phyloP scores from a whole-genome alignment of 805 yeast genomes.

The Zygoascus tannicola region DNA sequence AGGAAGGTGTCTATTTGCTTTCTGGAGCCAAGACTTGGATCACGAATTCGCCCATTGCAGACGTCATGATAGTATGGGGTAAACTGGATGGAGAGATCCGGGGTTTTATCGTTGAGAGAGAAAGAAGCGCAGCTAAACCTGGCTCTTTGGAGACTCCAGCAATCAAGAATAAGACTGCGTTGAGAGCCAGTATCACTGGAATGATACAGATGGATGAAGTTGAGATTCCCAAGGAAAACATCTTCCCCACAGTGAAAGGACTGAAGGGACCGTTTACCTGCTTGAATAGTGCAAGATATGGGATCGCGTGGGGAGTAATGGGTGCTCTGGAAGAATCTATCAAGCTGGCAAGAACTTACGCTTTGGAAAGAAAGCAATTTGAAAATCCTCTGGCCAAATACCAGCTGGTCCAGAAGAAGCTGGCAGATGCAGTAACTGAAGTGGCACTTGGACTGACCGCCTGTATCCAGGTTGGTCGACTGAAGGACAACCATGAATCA shows the following conservation, averaged over 20 bases:
- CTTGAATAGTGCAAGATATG: conserved; percentile 35
- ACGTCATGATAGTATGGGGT: conserved; percentile 35
- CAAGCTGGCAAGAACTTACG: conserved; percentile 29
- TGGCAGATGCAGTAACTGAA: conserved; percentile 36
- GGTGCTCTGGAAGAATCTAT: conserved; percentile 37
- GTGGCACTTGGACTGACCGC: conserved; percentile 32
- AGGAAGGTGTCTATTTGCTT: conserved; percentile 33
- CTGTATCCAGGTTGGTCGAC: conserved; percentile 34
- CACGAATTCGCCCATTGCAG: conserved; percentile 40
- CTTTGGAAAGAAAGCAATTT: conserved; percentile 35
- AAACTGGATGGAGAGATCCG: conserved; percentile 36
- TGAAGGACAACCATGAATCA: conserved; percentile 30
- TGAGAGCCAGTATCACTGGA: conserved; percentile 36
- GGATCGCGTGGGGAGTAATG: conserved; percentile 37
- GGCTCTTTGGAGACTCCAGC: conserved; percentile 33
- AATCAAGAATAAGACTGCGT: conserved; percentile 31
- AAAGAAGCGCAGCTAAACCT: conserved; percentile 18
- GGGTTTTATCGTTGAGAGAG: conserved; percentile 35
- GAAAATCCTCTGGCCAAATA: conserved; percentile 32
- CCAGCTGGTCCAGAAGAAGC: conserved; percentile 35
- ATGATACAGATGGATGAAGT: conserved; percentile 36
- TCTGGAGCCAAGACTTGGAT: conserved; percentile 37
- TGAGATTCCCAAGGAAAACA: conserved; percentile 35
- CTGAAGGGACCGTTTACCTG: conserved; percentile 39
- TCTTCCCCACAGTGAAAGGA: conserved; percentile 32